phyloP scores from a whole-genome alignment of 1,284 basidiomycete genomes.

The Entoloma clypeatum region DNA sequence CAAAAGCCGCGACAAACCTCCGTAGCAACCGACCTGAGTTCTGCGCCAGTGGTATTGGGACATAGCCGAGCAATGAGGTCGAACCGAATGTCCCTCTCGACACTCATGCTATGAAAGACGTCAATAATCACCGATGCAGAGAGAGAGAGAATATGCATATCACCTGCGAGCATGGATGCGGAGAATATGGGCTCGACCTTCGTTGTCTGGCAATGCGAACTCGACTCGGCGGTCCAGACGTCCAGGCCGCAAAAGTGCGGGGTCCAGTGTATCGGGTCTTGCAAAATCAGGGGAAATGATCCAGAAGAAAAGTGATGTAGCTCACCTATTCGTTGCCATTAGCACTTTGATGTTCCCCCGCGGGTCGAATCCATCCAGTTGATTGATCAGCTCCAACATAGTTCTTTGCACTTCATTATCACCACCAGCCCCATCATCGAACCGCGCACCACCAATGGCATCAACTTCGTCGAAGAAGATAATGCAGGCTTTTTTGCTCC shows the following conservation, averaged over 20 bases:
- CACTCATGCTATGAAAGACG: conserved; percentile 76
- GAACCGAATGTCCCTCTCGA: conserved; percentile 96
- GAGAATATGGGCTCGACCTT: conserved; percentile 95
- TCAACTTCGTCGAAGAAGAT: conserved; percentile 99
- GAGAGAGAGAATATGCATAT: conserved; percentile 7
- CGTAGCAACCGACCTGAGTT: conserved; percentile 94
- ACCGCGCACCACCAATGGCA: conserved; percentile 97
- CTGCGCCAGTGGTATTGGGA: conserved; percentile 97
- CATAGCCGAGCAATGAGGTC: conserved; percentile 96
- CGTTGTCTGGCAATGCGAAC: conserved; percentile 93
- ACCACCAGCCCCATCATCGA: conserved; percentile 98
- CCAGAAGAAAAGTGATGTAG: conserved; percentile 10
- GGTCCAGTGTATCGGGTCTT: conserved; percentile 97
- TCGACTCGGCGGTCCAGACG: conserved; percentile 96
- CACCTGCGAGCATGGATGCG: conserved; percentile 95
- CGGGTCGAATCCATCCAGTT: conserved; percentile 97
- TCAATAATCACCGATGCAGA: conserved; percentile 1
- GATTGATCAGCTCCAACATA: conserved; percentile 99
- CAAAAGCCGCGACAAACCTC: conserved; percentile 53
- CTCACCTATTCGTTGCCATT: conserved; percentile 96
- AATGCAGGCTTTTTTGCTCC: conserved; percentile 98
- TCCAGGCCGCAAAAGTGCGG: conserved; percentile 93
- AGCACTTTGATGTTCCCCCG: conserved; percentile 99
- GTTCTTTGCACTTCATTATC: conserved; percentile 99
- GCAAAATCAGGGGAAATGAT: conserved; percentile 4